Evolutionary conservation across 1,139 yeast genomes (phyloP).

Genomic region (Yarrowia galli): DNA sequence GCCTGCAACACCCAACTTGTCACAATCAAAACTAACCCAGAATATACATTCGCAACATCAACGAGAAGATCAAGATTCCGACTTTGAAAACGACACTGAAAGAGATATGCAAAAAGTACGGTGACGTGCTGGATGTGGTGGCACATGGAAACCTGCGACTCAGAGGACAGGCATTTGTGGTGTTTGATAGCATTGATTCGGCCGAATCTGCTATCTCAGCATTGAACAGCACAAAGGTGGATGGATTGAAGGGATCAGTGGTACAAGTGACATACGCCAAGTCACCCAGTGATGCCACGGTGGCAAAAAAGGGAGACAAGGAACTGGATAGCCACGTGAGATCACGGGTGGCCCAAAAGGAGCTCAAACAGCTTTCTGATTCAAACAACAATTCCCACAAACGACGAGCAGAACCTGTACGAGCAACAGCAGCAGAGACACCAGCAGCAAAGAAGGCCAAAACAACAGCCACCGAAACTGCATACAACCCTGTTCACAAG

Average conservation of each 20-base stretch:
- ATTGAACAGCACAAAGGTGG: constrained; percentile 40
- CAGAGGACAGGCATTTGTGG: constrained; percentile 89
- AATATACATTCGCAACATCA: constrained; percentile 70
- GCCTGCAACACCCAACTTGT: too few species aligned
- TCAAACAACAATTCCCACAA: constrained; percentile 41
- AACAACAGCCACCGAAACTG: constrained; percentile 41
- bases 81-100: constrained; percentile 58
- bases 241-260: constrained; percentile 61
- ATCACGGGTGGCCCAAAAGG: constrained; percentile 48
- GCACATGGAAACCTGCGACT: constrained; percentile 68
- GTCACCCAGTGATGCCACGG: constrained; percentile 58
- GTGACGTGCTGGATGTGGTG: constrained; percentile 61
- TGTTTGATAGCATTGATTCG: constrained; percentile 57
- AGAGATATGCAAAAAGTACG: constrained; percentile 57
- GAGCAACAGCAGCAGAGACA: constrained; percentile 42
- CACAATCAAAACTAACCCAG: constrained; percentile 2
- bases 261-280: constrained; percentile 57
- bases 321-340: constrained; percentile 49
- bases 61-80: constrained; percentile 68
- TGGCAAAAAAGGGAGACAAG: constrained; percentile 46
- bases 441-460: constrained; percentile 45
- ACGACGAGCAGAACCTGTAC: constrained; percentile 42
- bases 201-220: constrained; percentile 61
- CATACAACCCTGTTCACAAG: constrained; percentile 55
- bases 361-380: constrained; percentile 44